A percentile compares a stretch with the other conserved stretches of the same genome.
Evolutionary conservation across 2,329 filamentous ascomycete genomes (phyloP).

Genomic region (Fusarium sp.): DNA sequence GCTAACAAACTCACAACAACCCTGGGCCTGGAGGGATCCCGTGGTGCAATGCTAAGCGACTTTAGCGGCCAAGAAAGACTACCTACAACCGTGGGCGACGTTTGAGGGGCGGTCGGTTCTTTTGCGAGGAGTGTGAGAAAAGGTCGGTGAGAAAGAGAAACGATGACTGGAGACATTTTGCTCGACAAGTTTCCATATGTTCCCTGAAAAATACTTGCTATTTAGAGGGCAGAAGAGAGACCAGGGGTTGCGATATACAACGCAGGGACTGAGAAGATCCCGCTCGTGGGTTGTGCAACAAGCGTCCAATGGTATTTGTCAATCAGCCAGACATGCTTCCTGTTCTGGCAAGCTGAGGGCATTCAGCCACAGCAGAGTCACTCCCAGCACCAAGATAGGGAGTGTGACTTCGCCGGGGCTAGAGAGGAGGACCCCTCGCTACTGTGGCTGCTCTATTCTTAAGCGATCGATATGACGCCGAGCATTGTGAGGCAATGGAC

Average conservation of each 20-base stretch:
- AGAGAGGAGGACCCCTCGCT: constrained; percentile 5
- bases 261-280: neutral
- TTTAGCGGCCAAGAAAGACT: constrained; percentile 4
- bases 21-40: constrained; percentile 1
- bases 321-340: constrained; percentile 31
- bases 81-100: neutral
- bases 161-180: neutral
- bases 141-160: constrained; percentile 20
- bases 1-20: neutral
- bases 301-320: constrained; percentile 34
- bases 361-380: constrained; percentile 28
- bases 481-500: neutral
- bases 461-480: constrained; percentile 21
- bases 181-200: neutral
- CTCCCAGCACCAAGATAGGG: neutral
- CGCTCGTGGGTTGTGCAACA: constrained; percentile 17
- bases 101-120: constrained; percentile 1
- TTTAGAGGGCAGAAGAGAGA: neutral
- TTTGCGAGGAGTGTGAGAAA: constrained; percentile 7
- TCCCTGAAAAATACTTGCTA: neutral
- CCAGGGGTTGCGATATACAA: constrained; percentile 2
- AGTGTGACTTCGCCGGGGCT: constrained; percentile 12
- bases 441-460: constrained; percentile 7
- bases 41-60: constrained; percentile 19
- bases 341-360: constrained; percentile 36